Percentiles rank a stretch among this genome's conserved stretches.
Conservation (phyloP, 352 stramenopile species). For the Pythium angustatum region DNA sequence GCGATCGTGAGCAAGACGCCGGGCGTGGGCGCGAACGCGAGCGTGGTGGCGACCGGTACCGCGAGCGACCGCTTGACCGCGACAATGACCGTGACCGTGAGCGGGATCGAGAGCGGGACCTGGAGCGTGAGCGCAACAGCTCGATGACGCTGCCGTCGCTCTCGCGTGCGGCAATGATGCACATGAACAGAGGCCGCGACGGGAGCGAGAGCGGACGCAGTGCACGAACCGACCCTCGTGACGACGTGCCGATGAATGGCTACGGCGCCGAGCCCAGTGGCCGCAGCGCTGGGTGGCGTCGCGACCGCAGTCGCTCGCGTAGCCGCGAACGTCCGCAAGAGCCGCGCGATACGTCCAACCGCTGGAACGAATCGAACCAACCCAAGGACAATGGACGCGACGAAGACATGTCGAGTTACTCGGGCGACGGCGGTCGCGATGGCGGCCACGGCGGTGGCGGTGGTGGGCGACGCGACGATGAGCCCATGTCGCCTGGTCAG, state of each 20-base stretch:
- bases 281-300: conserved; percentile 13
- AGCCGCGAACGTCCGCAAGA: conserved; percentile 29
- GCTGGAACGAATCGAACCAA: conserved; percentile 34
- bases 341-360: conserved; percentile 10
- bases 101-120: background rate
- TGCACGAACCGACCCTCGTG: background rate
- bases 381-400: conserved; percentile 24
- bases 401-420: conserved; percentile 22
- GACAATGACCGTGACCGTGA: background rate
- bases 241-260: background rate
- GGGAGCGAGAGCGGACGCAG: no score
- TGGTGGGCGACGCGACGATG: conserved; percentile 4
- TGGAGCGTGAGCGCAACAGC: conserved; percentile 17
- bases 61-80: background rate
- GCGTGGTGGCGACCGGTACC: background rate
- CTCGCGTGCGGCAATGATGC: conserved; percentile 44
- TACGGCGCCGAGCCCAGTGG: conserved; percentile 13
- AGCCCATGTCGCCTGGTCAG: conserved; percentile 30
- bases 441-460: background rate
- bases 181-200: conserved; percentile 23
- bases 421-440: conserved; percentile 2
- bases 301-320: conserved; percentile 34
- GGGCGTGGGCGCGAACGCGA: background rate
- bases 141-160: conserved; percentile 45
- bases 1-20: background rate